A percentile compares a stretch with the other conserved stretches of the same genome.
Conservation (phyloP, 345 rosid species). For the Litchi chinensis region DNA sequence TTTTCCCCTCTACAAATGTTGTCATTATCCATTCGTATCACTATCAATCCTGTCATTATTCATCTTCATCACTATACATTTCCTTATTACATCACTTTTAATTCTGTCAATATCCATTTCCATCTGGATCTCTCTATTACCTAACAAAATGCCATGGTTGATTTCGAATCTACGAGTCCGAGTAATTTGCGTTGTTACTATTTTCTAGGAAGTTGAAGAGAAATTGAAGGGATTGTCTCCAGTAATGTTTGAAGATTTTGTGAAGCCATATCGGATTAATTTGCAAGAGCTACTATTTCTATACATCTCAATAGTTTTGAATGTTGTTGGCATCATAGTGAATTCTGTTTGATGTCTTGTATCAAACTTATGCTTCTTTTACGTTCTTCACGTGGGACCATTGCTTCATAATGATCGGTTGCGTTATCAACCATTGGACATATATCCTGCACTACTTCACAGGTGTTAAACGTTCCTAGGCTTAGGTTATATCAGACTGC, state of each 20-base stretch:
- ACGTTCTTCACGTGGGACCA: conserved; percentile 59
- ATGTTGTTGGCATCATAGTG: background rate
- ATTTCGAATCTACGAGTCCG: background rate
- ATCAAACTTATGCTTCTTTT: conserved; percentile 13
- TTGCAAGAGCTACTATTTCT: conserved; percentile 57
- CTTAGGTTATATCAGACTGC: background rate
- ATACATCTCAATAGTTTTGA: conserved; percentile 9
- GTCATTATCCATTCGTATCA: too few species aligned
- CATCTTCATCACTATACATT: too few species aligned
- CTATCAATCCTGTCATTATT: too few species aligned
- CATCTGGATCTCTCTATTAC: background rate
- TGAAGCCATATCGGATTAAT: conserved; percentile 74
- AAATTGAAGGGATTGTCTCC: conserved; percentile 68
- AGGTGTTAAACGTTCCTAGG: too few species aligned
- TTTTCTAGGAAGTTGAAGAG: conserved; percentile 77
- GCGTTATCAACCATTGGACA: conserved; percentile 69
- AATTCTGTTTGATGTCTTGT: background rate
- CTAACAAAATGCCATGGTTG: background rate
- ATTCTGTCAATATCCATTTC: background rate
- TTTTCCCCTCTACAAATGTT: background rate
- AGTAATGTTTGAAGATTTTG: conserved; percentile 82
- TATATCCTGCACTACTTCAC: too few species aligned
- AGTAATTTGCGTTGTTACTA: conserved; percentile 16
- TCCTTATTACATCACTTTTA: too few species aligned
- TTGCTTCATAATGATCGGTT: conserved; percentile 63